A percentile compares a stretch with the other conserved stretches of the same genome.
Conservation (phyloP, 257 asterid genomes). For the Plantago major region DNA sequence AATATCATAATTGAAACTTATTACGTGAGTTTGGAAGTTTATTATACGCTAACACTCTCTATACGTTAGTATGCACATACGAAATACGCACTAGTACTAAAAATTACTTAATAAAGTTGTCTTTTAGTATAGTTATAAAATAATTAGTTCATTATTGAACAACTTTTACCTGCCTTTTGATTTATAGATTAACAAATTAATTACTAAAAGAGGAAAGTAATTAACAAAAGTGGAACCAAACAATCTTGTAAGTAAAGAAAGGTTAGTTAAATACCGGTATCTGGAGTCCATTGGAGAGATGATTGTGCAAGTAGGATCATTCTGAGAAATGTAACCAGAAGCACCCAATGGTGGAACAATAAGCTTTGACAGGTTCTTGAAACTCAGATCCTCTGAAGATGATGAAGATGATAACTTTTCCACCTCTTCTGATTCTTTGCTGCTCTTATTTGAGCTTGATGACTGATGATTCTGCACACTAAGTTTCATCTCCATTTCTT, state of each 20-base stretch:
- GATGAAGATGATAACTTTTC: conserved; percentile 6
- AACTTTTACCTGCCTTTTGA: not conserved
- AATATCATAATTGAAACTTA: too few species aligned
- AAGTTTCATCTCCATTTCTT: conserved; percentile 21
- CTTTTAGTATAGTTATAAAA: too few species aligned
- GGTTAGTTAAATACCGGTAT: conserved; percentile 43
- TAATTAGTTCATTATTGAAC: not conserved
- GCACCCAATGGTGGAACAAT: conserved; percentile 83
- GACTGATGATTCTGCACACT: not conserved
- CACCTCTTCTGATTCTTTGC: conserved; percentile 4
- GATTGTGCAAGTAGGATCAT: conserved; percentile 30
- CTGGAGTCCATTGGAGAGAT: conserved; percentile 71
- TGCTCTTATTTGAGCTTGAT: conserved; percentile 16
- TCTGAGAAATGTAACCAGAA: conserved; percentile 24
- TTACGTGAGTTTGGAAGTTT: too few species aligned
- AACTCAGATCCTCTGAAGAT: conserved; percentile 40
- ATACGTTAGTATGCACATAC: too few species aligned
- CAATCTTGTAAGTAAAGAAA: not conserved
- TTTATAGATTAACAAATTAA: not conserved
- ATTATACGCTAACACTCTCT: too few species aligned
- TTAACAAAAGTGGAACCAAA: too few species aligned
- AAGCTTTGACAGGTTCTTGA: conserved; percentile 61
- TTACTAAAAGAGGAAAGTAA: too few species aligned
- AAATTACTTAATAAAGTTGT: too few species aligned
- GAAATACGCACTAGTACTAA: too few species aligned